phyloP scores from a whole-genome alignment of 495 filamentous ascomycete genomes.

The Tricharina praecox region DNA sequence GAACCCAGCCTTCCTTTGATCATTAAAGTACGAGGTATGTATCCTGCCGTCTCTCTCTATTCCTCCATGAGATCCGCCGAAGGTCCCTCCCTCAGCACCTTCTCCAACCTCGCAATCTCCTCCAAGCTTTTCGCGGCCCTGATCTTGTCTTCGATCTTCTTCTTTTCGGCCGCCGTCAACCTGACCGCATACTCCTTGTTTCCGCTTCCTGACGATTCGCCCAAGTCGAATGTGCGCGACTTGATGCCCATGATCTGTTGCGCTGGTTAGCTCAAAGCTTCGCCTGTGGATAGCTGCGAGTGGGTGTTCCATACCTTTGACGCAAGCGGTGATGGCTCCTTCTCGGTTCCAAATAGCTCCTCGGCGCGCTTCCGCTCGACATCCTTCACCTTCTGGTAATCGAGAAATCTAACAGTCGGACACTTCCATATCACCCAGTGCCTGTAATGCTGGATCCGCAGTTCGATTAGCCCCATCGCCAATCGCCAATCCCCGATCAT shows the following conservation, averaged over 20 bases:
- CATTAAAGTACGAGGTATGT: too few species aligned
- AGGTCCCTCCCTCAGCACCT: conserved; percentile 64
- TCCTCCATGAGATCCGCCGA: conserved; percentile 4
- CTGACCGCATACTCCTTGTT: conserved; percentile 54
- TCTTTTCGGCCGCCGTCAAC: conserved; percentile 51
- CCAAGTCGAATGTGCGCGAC: conserved; percentile 60
- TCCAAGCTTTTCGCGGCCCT: conserved; percentile 68
- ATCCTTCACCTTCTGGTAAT: conserved; percentile 81
- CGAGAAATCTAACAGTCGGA: conserved; percentile 73
- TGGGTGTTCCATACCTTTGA: conserved; percentile 37
- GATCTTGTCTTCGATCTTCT: conserved; percentile 56
- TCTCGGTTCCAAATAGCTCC: conserved; percentile 63
- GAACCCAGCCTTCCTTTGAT: too few species aligned
- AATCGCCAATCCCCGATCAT: background rate
- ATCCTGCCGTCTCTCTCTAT: too few species aligned
- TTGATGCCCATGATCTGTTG: conserved; percentile 74
- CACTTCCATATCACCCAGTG: conserved; percentile 80
- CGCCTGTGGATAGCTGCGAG: background rate
- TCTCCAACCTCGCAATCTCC: conserved; percentile 68
- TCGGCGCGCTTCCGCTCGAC: conserved; percentile 56
- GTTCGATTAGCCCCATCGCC: background rate
- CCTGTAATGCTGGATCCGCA: conserved; percentile 63
- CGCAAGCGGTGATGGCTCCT: conserved; percentile 64
- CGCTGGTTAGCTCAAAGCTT: too few species aligned
- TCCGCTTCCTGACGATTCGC: conserved; percentile 31